A percentile compares a stretch with the other conserved stretches of the same genome.
Conservation (phyloP, 306 rosid genomes). For the Macrotyloma uniflorum region DNA sequence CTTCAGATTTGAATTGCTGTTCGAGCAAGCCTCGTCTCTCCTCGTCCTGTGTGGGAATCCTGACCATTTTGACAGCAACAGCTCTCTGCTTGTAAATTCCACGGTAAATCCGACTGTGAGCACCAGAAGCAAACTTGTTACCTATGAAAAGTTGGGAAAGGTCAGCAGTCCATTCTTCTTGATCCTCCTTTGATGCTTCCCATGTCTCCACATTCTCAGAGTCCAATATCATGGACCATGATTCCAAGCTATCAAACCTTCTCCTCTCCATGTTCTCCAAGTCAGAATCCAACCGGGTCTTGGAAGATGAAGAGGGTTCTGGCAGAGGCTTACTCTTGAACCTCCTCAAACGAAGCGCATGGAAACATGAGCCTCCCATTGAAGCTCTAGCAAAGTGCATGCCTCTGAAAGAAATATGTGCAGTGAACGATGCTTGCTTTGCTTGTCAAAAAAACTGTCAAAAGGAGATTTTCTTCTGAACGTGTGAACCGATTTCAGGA, state of each 20-base stretch:
- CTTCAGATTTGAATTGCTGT: constrained; percentile 92
- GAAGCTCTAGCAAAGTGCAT: constrained; percentile 32
- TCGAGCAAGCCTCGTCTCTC: constrained; percentile 77
- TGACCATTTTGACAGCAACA: constrained; percentile 97
- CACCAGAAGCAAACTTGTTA: constrained; percentile 94
- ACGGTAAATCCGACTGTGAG: constrained; percentile 91
- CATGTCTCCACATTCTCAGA: constrained; percentile 95
- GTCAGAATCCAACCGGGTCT: constrained; percentile 53
- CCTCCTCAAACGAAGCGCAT: constrained; percentile 60
- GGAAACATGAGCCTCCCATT: constrained; percentile 81
- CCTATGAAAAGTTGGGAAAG: constrained; percentile 95
- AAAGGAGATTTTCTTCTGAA: constrained; percentile 76
- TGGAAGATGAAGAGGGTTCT: constrained; percentile 60
- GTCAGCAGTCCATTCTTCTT: constrained; percentile 95
- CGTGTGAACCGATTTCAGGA: constrained; percentile 73
- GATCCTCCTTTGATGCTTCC: constrained; percentile 88
- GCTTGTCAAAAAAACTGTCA: constrained; percentile 51
- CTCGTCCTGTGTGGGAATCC: constrained; percentile 78
- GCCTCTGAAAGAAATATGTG: not conserved
- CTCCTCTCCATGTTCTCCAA: constrained; percentile 78
- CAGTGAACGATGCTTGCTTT: not conserved
- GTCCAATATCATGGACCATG: constrained; percentile 97
- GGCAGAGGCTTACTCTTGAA: constrained; percentile 70
- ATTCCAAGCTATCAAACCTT: constrained; percentile 95
- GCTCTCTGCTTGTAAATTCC: constrained; percentile 98